Evolutionary conservation across 306 rosid species (phyloP).

Genomic region (Calophaca sinica): DNA sequence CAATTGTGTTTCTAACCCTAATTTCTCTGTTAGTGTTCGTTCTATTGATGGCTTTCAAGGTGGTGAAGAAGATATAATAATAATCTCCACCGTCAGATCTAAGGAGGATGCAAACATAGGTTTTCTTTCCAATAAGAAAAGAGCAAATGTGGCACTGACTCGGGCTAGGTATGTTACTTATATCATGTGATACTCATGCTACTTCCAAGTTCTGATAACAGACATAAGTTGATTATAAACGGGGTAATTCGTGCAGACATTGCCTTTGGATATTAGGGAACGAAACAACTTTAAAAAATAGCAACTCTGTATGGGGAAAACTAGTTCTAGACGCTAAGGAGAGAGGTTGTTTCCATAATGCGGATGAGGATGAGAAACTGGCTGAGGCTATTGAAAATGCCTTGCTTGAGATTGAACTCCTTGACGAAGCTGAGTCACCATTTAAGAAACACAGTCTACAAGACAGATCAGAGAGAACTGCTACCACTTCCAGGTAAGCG

Average conservation of each 20-base stretch:
- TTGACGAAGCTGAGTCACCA: slow-evolving; percentile 28
- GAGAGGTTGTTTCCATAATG: slow-evolving; percentile 57
- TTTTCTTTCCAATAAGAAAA: slow-evolving; percentile 59
- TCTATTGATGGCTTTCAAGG: slow-evolving; percentile 84
- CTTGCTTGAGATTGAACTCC: slow-evolving; percentile 43
- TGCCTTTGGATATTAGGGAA: slow-evolving; percentile 68
- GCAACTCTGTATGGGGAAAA: slow-evolving; percentile 56
- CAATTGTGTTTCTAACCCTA: slow-evolving; percentile 3
- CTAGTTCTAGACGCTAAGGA: slow-evolving; percentile 55
- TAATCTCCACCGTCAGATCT: slow-evolving; percentile 56
- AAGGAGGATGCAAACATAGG: slow-evolving; percentile 56
- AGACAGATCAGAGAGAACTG: slow-evolving; percentile 26
- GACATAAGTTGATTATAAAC: not conserved
- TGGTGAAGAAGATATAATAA: slow-evolving; percentile 70
- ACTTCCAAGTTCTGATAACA: not conserved
- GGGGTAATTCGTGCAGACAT: slow-evolving; percentile 38
- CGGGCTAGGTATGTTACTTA: slow-evolving; percentile 61
- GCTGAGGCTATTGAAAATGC: slow-evolving; percentile 45
- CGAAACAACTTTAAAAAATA: slow-evolving; percentile 51
- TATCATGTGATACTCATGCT: not conserved
- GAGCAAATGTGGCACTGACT: slow-evolving; percentile 71
- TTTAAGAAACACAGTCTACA: slow-evolving; percentile 42
- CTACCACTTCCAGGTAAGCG: slow-evolving; percentile 32
- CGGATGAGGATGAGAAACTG: slow-evolving; percentile 57
- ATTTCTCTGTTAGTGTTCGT: slow-evolving; percentile 61